Base-by-base conservation (phyloP, 768 basidiomycete species). In the Macrolepiota fuliginosa region DNA sequence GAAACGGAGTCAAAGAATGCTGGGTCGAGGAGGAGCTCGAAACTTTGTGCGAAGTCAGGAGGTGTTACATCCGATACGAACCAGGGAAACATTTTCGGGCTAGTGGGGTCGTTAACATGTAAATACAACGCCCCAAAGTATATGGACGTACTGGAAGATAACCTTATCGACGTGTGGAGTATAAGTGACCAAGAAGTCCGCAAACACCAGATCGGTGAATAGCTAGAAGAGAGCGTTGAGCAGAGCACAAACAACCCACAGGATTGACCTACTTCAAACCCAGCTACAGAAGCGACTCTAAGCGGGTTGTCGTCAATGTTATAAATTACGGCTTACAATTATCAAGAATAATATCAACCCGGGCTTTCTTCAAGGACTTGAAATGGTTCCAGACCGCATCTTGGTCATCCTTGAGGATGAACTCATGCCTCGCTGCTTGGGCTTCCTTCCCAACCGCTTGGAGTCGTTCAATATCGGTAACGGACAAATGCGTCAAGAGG, bases 1-100 rank as follows among this genome's bases (percentile, higher is more conserved):
- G 62, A 59, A 52, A 71, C 62, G 47, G 71, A 61, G 1, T 75
- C 71, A 68, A 89, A 86, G 78, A 96, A 94, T 10, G 84, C 76
- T 1, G 83, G 77, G 47, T 86, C 81, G 47, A 89, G 79, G 1
- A 95, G 77, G 6, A 78, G 79, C 1, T 71, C 56, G 59, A 96
- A 81, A 0, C 85, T 82, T 53, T 77, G 72, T 25, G 71, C 66
- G 72, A 97, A 97, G 72, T 99, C 96, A 25, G 81, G 76, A 1
- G 96, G 95, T 3, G 92, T 91, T 27, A 96, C 94, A 71, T 97
- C 94, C 11, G 92, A 94, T 50, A 98, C 96, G 70, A 98, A 99
- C 95, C 96, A 99, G 0, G 96, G 96, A 55, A 98, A 90, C 9
- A 91, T 77, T 72, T 99, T 98, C 0, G 95, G 92, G 75, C 95